Evolutionary conservation across 345 rosid genomes (phyloP).

Genomic region (Geranium rotundifolium): DNA sequence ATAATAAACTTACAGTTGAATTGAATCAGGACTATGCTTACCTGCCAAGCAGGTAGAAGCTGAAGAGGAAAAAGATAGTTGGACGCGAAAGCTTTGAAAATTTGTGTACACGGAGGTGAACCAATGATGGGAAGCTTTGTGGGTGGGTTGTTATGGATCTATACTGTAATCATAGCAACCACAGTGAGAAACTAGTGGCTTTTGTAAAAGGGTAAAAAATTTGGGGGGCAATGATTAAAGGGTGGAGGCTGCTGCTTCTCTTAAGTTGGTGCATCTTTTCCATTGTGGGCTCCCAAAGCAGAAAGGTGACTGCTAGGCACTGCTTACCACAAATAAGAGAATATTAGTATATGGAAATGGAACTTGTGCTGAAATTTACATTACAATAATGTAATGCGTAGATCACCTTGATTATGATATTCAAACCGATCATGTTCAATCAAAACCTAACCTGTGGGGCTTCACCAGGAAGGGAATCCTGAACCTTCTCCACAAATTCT

Average conservation of each 20-base stretch:
- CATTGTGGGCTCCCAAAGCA: conserved; percentile 1
- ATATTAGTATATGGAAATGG: not conserved
- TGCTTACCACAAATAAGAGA: not conserved
- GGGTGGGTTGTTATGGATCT: conserved; percentile 20
- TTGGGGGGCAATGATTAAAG: conserved; percentile 26
- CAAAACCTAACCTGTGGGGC: not conserved
- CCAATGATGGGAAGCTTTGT: conserved; percentile 12
- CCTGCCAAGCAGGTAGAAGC: not conserved
- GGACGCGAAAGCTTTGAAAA: not conserved
- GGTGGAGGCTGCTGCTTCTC: conserved; percentile 7
- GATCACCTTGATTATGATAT: not conserved
- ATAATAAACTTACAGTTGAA: not conserved
- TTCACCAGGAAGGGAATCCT: not conserved
- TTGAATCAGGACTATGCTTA: not conserved
- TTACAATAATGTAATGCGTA: not conserved
- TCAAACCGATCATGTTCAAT: too few relatives aligned
- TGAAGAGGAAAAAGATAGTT: too few relatives aligned
- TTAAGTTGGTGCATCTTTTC: conserved; percentile 11
- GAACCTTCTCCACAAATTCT: not conserved
- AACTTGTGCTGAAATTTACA: not conserved
- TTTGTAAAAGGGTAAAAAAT: conserved; percentile 11
- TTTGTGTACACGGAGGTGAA: not conserved
- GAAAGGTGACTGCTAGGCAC: conserved; percentile 10
- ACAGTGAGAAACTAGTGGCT: conserved; percentile 4
- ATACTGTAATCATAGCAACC: conserved; percentile 14